Evolutionary conservation across 345 rosid species (phyloP).

Genomic region (Dimocarpus longan): DNA sequence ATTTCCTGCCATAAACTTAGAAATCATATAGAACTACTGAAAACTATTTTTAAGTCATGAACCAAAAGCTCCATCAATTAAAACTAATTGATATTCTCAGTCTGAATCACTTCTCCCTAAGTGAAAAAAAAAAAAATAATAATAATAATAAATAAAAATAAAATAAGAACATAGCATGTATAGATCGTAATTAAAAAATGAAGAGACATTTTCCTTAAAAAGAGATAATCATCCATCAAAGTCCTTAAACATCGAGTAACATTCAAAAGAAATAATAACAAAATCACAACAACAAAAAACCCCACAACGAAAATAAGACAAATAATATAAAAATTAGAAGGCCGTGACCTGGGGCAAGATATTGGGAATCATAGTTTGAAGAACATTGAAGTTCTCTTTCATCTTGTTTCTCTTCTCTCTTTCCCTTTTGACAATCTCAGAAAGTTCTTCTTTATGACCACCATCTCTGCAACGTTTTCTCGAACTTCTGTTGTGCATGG

Average conservation of each 20-base stretch:
- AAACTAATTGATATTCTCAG: neutral
- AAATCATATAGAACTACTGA: too few relatives aligned
- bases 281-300: neutral
- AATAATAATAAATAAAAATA: too few relatives aligned
- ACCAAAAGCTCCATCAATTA: neutral
- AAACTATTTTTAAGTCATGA: too few relatives aligned
- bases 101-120: too few relatives aligned
- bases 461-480: neutral
- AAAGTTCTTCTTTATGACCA: neutral
- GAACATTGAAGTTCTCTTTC: conserved; percentile 8
- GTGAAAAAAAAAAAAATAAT: too few relatives aligned
- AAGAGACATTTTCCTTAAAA: neutral
- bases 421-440: neutral
- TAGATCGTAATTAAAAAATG: neutral
- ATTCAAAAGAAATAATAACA: neutral
- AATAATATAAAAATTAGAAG: neutral
- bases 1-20: too few relatives aligned
- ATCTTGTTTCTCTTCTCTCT: conserved; percentile 10
- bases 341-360: neutral
- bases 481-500: neutral
- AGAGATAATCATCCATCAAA: neutral
- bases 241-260: neutral
- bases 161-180: neutral
- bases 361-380: conserved; percentile 26
- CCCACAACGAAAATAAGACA: neutral